These are phyloP conservation scores for Thalassiosira mediterranea DNA, from an alignment of 352 stramenopile species.

Conservation along the genomic window DNA sequence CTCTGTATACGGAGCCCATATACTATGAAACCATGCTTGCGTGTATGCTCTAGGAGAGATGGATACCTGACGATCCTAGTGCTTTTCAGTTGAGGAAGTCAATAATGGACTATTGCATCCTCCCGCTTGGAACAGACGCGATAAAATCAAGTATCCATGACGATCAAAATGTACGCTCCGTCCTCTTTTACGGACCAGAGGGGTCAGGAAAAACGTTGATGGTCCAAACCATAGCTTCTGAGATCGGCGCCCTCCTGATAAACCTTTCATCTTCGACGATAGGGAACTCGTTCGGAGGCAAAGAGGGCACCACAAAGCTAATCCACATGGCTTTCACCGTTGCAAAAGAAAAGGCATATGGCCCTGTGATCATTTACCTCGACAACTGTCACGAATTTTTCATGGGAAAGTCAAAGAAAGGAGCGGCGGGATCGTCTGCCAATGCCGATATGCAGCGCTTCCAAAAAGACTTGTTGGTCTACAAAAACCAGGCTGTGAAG, in stretches of 20 bases:
- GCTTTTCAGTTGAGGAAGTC: slow-evolving; percentile 89
- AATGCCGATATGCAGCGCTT: slow-evolving; percentile 86
- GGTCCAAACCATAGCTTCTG: slow-evolving; percentile 89
- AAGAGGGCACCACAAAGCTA: slow-evolving; percentile 90
- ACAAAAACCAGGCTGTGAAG: slow-evolving; percentile 89
- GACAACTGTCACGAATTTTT: slow-evolving; percentile 92
- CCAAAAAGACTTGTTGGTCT: slow-evolving; percentile 92
- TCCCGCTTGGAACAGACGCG: slow-evolving; percentile 86
- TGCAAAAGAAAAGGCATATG: slow-evolving; percentile 86
- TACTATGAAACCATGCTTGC: neutral
- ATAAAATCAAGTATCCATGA: slow-evolving; percentile 85
- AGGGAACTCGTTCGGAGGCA: slow-evolving; percentile 88
- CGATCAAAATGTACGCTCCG: slow-evolving; percentile 84
- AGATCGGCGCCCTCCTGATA: slow-evolving; percentile 90
- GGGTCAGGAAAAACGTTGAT: slow-evolving; percentile 93
- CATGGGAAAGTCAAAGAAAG: slow-evolving; percentile 57
- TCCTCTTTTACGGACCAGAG: slow-evolving; percentile 91
- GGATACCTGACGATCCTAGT: slow-evolving; percentile 89
- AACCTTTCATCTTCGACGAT: slow-evolving; percentile 87
- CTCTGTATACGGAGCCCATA: slow-evolving; percentile 1
- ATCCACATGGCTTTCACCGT: slow-evolving; percentile 94
- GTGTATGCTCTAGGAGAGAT: no score
- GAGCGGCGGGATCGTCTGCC: neutral
- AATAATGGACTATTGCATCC: slow-evolving; percentile 90
- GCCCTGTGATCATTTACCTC: slow-evolving; percentile 93